These are phyloP conservation scores for Fusarium sp. DNA, from an alignment of 2,329 filamentous ascomycete species.

Conservation along the genomic window DNA sequence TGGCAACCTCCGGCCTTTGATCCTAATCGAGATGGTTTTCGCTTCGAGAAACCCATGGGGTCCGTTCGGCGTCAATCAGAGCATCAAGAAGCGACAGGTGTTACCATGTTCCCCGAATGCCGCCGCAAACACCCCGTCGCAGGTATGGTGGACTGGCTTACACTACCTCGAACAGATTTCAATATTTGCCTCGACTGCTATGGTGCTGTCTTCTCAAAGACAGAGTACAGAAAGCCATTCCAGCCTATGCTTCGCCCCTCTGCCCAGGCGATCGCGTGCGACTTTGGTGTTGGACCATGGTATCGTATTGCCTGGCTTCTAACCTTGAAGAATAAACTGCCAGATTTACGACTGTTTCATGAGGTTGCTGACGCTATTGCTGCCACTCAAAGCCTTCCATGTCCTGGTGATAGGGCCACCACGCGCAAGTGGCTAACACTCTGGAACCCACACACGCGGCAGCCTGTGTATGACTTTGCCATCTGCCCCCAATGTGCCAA, in stretches of 20 bases:
- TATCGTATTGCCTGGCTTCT: slow-evolving; percentile 86
- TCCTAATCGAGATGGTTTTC: slow-evolving; percentile 50
- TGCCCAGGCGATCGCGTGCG: slow-evolving; percentile 73
- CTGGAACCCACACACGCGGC: slow-evolving; percentile 72
- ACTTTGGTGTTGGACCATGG: slow-evolving; percentile 82
- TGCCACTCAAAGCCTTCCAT: slow-evolving; percentile 65
- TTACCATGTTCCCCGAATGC: slow-evolving; percentile 72
- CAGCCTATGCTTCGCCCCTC: slow-evolving; percentile 65
- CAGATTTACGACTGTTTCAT: slow-evolving; percentile 75
- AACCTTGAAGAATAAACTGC: slow-evolving; percentile 74
- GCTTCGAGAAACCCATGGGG: slow-evolving; percentile 55
- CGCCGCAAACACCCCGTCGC: slow-evolving; percentile 70
- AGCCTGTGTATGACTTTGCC: slow-evolving; percentile 75
- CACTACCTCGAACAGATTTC: slow-evolving; percentile 76
- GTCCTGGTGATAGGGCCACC: slow-evolving; percentile 64
- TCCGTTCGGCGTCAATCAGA: slow-evolving; percentile 67
- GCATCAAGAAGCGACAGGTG: slow-evolving; percentile 40
- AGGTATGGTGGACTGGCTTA: slow-evolving; percentile 83
- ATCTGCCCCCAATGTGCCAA: slow-evolving; percentile 80
- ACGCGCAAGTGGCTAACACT: slow-evolving; percentile 80
- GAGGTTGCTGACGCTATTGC: slow-evolving; percentile 69
- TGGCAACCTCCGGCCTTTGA: slow-evolving; percentile 62
- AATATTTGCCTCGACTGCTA: slow-evolving; percentile 88
- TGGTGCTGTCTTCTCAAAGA: slow-evolving; percentile 72
- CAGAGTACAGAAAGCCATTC: slow-evolving; percentile 75